Percentiles rank a stretch among this genome's conserved stretches.
Conservation (phyloP, 257 asterid species). For the Marsdenia floribunda region DNA sequence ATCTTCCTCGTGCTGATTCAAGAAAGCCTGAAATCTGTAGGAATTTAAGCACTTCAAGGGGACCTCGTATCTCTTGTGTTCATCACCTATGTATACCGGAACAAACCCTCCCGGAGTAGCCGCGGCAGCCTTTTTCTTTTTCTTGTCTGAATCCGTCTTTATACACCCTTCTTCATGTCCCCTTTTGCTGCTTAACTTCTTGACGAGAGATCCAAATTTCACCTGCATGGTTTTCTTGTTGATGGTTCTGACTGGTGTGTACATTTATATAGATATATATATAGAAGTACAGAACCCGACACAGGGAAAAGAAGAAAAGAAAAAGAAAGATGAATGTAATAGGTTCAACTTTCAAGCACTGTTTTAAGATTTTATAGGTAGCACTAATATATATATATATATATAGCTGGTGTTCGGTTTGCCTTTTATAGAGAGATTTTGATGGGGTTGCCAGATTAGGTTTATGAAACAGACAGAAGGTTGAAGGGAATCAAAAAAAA, state of each 20-base stretch:
- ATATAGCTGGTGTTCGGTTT: too few species aligned
- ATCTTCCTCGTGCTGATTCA: constrained; percentile 2
- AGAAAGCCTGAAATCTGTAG: not conserved
- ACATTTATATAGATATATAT: too few species aligned
- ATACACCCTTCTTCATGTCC: not conserved
- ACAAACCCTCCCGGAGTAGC: constrained; percentile 3
- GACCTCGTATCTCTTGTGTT: not conserved
- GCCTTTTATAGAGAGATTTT: too few species aligned
- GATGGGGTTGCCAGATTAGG: too few species aligned
- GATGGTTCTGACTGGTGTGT: not conserved
- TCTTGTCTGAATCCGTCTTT: not conserved
- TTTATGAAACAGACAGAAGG: too few species aligned
- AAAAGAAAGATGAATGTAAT: too few species aligned
- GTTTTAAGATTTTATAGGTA: too few species aligned
- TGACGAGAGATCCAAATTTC: not conserved
- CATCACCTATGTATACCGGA: constrained; percentile 1
- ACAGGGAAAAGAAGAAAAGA: too few species aligned
- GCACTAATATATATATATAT: too few species aligned
- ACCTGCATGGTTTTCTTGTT: not conserved
- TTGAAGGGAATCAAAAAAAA: too few species aligned
- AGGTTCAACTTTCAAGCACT: too few species aligned
- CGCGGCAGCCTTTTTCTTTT: not conserved
- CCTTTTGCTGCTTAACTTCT: not conserved
- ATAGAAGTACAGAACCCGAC: too few species aligned
- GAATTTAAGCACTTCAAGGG: constrained; percentile 2